Percentiles rank a stretch among this genome's conserved stretches.
phyloP scores from a whole-genome alignment of 768 basidiomycete species.

The Boletellus ananas region DNA sequence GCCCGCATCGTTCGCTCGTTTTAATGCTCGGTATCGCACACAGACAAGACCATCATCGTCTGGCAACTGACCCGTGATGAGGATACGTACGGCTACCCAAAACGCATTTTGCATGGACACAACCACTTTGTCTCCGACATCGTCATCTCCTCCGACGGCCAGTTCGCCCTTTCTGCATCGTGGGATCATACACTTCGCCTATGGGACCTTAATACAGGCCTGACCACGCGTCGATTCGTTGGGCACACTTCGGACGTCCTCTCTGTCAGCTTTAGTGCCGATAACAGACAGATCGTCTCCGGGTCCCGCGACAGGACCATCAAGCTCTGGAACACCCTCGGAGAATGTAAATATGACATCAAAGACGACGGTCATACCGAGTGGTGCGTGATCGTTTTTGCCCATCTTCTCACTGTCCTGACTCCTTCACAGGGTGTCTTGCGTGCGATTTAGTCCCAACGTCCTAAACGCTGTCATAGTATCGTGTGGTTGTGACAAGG shows the following conservation, averaged over 20 bases:
- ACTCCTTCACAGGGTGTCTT: slow-evolving; percentile 74
- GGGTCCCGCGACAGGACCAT: slow-evolving; percentile 96
- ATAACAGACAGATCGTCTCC: slow-evolving; percentile 99
- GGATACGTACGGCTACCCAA: slow-evolving; percentile 90
- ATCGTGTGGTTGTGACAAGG: slow-evolving; percentile 99
- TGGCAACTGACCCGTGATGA: slow-evolving; percentile 97
- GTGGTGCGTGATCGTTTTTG: slow-evolving; percentile 50
- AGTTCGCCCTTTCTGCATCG: slow-evolving; percentile 97
- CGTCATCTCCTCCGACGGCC: slow-evolving; percentile 98
- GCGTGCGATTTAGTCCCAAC: slow-evolving; percentile 99
- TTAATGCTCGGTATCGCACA: slow-evolving; percentile 45
- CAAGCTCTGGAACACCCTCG: slow-evolving; percentile 99
- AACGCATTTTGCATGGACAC: slow-evolving; percentile 96
- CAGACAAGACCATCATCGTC: slow-evolving; percentile 99
- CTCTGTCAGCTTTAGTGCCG: slow-evolving; percentile 98
- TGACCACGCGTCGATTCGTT: slow-evolving; percentile 94
- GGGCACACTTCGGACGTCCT: slow-evolving; percentile 98
- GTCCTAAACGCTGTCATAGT: slow-evolving; percentile 97
- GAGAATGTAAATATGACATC: slow-evolving; percentile 99
- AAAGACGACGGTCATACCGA: slow-evolving; percentile 98
- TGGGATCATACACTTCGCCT: slow-evolving; percentile 99
- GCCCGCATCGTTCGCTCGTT: slow-evolving; percentile 9
- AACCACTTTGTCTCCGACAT: slow-evolving; percentile 99
- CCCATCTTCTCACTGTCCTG: background rate
- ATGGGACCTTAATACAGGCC: slow-evolving; percentile 98